A percentile compares a stretch with the other conserved stretches of the same genome.
Evolutionary conservation across 208 protist genomes (phyloP).

Genomic region (Wallacemonas sp.): DNA sequence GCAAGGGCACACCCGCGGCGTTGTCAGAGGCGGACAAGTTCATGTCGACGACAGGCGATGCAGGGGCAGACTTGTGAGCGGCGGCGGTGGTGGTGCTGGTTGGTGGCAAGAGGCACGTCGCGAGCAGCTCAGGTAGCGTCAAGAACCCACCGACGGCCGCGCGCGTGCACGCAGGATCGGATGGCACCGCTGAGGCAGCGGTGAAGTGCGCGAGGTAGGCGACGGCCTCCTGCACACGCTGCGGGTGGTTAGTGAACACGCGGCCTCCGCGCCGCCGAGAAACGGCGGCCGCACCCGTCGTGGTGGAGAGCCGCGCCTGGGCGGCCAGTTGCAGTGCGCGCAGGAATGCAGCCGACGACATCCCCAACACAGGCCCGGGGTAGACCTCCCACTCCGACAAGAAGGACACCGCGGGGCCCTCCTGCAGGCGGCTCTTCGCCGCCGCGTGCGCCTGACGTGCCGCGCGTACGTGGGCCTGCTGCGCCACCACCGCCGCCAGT

Average conservation of each 20-base stretch:
- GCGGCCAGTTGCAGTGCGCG: background rate
- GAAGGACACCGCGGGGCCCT: too few relatives aligned
- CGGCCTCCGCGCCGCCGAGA: background rate
- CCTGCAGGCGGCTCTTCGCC: too few relatives aligned
- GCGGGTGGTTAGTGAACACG: conserved; percentile 9
- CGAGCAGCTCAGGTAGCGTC: background rate
- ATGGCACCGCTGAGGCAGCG: background rate
- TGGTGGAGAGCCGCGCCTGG: background rate
- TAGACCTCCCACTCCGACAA: conserved; percentile 15
- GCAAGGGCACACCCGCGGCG: background rate
- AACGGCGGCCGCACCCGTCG: background rate
- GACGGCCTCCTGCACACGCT: background rate
- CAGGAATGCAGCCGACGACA: background rate
- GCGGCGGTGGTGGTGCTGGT: background rate
- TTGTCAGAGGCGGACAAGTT: background rate
- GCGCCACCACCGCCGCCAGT: conserved; percentile 1
- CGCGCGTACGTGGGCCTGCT: background rate
- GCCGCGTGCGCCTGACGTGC: background rate
- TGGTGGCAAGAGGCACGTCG: conserved; percentile 1
- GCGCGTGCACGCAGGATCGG: background rate
- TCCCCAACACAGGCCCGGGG: background rate
- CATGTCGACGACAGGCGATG: background rate
- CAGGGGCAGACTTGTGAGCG: background rate
- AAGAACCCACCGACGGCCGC: background rate
- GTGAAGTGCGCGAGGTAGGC: conserved; percentile 11